phyloP scores from a whole-genome alignment of 129 eudicot species.

The Tanacetum coccineum region DNA sequence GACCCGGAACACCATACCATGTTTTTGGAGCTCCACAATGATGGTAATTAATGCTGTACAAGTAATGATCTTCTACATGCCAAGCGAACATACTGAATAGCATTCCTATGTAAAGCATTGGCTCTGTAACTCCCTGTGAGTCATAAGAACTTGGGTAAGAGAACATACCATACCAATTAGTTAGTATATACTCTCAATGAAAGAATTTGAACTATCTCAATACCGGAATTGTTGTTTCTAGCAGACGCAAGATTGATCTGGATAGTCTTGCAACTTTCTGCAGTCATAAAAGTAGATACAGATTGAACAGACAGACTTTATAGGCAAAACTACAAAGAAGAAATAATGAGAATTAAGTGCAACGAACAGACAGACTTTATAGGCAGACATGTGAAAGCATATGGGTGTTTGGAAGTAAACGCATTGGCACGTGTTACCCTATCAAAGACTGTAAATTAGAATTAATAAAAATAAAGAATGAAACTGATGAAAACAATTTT shows the following conservation, averaged over 20 bases:
- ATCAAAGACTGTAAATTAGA: no score
- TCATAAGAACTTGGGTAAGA: slow-evolving; percentile 20
- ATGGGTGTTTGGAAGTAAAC: neutral
- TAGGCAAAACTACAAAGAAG: no score
- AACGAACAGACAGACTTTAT: no score
- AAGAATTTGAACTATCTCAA: slow-evolving; percentile 6
- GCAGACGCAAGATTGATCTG: slow-evolving; percentile 84
- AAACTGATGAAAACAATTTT: neutral
- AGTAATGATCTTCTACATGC: slow-evolving; percentile 99
- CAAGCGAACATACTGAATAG: slow-evolving; percentile 98
- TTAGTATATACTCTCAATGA: neutral
- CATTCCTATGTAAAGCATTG: slow-evolving; percentile 99
- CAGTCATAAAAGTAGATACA: slow-evolving; percentile 31
- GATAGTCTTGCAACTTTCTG: slow-evolving; percentile 85
- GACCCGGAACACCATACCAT: slow-evolving; percentile 98
- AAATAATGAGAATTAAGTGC: no score
- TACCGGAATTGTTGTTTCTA: slow-evolving; percentile 91
- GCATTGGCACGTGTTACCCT: neutral
- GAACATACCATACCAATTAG: neutral
- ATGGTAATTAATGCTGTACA: slow-evolving; percentile 96
- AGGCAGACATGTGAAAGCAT: neutral
- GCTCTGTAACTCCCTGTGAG: slow-evolving; percentile 93
- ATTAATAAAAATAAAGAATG: no score
- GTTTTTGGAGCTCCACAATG: slow-evolving; percentile 99
- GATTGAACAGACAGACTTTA: no score